Base-by-base conservation (phyloP, 208 protist species). In the Trypanosoma congolense region DNA sequence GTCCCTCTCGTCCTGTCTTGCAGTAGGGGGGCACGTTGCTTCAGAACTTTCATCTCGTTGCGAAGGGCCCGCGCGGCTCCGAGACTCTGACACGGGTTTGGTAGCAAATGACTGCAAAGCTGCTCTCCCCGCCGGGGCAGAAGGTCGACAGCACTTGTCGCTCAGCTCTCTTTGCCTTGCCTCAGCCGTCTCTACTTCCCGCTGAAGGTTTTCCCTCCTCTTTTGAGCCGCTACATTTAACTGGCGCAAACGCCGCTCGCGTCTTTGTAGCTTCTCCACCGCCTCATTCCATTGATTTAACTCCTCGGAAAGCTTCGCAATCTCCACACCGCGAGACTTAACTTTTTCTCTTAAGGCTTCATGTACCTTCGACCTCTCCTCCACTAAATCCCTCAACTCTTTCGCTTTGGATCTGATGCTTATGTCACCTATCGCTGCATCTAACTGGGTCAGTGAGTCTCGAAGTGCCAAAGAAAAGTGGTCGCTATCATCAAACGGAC, bases 201-300 rank as follows among this genome's bases (percentile, higher is more conserved):
- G n/a, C n/a, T n/a, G n/a, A n/a, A n/a, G n/a, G n/a, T n/a, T n/a
- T n/a, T n/a, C n/a, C n/a, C n/a, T n/a, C n/a, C n/a, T n/a, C n/a
- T n/a, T n/a, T n/a, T n/a, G n/a, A n/a, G n/a, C n/a, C n/a, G n/a
- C n/a, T n/a, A n/a, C n/a, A n/a, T n/a, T n/a, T n/a, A n/a, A n/a
- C n/a, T n/a, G n/a, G n/a, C n/a, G n/a, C n/a, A n/a, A n/a, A n/a
- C n/a, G n/a, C n/a, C n/a, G n/a, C n/a, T n/a, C n/a, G n/a, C n/a
- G n/a, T n/a, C n/a, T n/a, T n/a, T n/a, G n/a, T 38, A 24, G 26
- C 45, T 53, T 36, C 44, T 66, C 61, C 29, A 58, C 48, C 31
- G 52, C 26, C 0, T 22, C 10, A 30, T 66, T 52, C 1, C 58
- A 16, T 18, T 36, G 33, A 24, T 59, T n/a, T 30, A 58, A 18